phyloP scores from a whole-genome alignment of 2,329 filamentous ascomycete species.

The Dactylellina sp. region DNA sequence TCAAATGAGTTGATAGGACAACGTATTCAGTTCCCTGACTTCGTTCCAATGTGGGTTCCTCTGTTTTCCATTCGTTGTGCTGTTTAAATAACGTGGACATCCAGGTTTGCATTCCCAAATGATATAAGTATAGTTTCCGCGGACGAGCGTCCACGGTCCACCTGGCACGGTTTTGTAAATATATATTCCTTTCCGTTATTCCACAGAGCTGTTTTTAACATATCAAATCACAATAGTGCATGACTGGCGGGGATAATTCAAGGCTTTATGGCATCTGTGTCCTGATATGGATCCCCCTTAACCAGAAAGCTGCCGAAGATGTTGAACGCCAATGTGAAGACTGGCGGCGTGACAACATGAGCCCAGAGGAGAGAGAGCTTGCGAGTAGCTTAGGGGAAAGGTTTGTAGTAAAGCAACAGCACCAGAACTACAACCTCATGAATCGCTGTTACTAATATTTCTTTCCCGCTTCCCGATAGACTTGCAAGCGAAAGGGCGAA shows the following conservation, averaged over 20 bases:
- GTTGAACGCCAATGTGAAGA: slow-evolving; percentile 84
- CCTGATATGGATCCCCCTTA: slow-evolving; percentile 91
- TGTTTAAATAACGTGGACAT: slow-evolving; percentile 13
- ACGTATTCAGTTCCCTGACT: slow-evolving; percentile 91
- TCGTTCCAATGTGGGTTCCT: slow-evolving; percentile 80
- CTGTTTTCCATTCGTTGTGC: background rate
- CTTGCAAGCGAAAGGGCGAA: slow-evolving; percentile 89
- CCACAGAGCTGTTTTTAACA: slow-evolving; percentile 19
- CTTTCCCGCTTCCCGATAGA: slow-evolving; percentile 62
- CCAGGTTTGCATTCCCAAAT: slow-evolving; percentile 88
- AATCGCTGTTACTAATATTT: too few species aligned
- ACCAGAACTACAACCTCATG: too few species aligned
- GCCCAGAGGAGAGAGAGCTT: slow-evolving; percentile 87
- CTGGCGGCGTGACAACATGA: slow-evolving; percentile 89
- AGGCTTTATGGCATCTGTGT: slow-evolving; percentile 92
- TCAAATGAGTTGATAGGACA: slow-evolving; percentile 82
- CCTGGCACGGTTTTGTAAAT: slow-evolving; percentile 87
- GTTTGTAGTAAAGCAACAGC: slow-evolving; percentile 26
- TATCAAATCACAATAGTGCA: slow-evolving; percentile 68
- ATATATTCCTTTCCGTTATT: slow-evolving; percentile 7
- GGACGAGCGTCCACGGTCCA: slow-evolving; percentile 92
- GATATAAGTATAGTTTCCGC: slow-evolving; percentile 97
- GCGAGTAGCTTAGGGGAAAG: slow-evolving; percentile 88
- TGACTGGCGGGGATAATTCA: slow-evolving; percentile 92
- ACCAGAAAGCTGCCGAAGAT: slow-evolving; percentile 82